Percentiles rank a stretch among this genome's conserved stretches.
Conservation (phyloP, 2,329 filamentous ascomycete species). For the Hymenoscyphus fraxineus region DNA sequence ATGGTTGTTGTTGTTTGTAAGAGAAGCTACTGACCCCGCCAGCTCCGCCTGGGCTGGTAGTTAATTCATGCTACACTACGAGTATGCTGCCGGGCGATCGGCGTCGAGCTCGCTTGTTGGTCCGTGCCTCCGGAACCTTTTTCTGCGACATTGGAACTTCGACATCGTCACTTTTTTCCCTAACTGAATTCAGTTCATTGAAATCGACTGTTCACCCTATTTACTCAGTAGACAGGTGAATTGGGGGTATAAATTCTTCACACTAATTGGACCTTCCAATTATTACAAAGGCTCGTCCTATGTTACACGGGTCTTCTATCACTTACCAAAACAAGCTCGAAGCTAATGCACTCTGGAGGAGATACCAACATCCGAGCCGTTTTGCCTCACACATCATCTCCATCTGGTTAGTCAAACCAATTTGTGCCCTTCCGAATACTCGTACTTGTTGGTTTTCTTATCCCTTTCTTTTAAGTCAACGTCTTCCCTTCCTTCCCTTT, state of each 20-base stretch:
- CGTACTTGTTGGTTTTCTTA: too few relatives aligned
- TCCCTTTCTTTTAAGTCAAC: too few relatives aligned
- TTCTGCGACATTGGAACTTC: background rate
- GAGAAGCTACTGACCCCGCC: background rate
- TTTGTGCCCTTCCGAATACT: background rate
- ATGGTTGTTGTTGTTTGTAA: slow-evolving; percentile 2
- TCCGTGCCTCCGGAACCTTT: background rate
- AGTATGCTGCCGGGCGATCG: background rate
- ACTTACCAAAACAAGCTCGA: background rate
- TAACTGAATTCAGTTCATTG: background rate
- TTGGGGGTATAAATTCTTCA: background rate
- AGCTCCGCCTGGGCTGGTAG: background rate
- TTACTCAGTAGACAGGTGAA: background rate
- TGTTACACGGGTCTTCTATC: background rate
- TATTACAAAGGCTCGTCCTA: background rate
- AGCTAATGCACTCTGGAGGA: background rate
- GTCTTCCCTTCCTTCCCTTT: background rate
- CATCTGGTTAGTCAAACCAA: background rate
- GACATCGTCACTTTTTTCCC: background rate
- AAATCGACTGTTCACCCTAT: background rate
- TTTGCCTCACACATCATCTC: background rate
- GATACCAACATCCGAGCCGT: background rate
- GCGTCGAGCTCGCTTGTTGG: background rate
- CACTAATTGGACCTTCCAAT: background rate
- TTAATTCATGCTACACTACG: background rate